These are phyloP conservation scores for Neospermospora avenae DNA, from an alignment of 2,329 filamentous ascomycete genomes.

Conservation along the genomic window DNA sequence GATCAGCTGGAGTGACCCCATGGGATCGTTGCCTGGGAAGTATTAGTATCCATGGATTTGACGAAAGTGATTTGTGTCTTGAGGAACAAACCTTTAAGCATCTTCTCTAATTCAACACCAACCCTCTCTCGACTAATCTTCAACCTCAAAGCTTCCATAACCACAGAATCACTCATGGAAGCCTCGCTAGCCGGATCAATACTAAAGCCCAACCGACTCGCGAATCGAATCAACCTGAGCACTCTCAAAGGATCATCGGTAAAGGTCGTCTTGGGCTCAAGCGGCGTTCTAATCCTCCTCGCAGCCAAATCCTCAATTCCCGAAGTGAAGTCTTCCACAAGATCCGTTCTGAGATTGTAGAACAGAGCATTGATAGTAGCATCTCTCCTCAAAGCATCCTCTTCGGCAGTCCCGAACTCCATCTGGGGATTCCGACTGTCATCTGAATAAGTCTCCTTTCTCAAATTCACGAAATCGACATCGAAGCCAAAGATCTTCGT, in stretches of 20 bases:
- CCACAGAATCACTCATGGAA: constrained; percentile 76
- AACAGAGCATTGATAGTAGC: constrained; percentile 95
- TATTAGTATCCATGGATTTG: constrained; percentile 18
- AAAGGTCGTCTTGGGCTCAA: constrained; percentile 89
- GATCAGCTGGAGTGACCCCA: constrained; percentile 60
- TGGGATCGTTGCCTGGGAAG: constrained; percentile 53
- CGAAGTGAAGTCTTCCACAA: constrained; percentile 81
- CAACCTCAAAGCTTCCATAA: constrained; percentile 71
- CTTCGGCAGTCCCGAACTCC: constrained; percentile 88
- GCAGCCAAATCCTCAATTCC: constrained; percentile 73
- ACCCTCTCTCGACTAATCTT: constrained; percentile 95
- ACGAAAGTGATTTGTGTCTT: constrained; percentile 12
- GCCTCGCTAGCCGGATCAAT: constrained; percentile 68
- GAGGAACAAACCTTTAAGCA: constrained; percentile 62
- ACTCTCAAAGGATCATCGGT: constrained; percentile 89
- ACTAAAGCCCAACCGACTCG: constrained; percentile 74
- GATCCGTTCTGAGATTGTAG: constrained; percentile 79
- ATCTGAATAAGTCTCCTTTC: constrained; percentile 87
- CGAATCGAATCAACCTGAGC: constrained; percentile 83
- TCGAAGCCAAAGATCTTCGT: constrained; percentile 82
- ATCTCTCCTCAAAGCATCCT: constrained; percentile 86
- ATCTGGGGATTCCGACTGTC: constrained; percentile 87
- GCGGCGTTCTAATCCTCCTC: constrained; percentile 75
- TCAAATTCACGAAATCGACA: constrained; percentile 89
- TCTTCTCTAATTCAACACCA: constrained; percentile 85